Evolutionary conservation across 2,329 filamentous ascomycete species (phyloP), one percentile per base, ranked within the genome.

Genomic region (Epichloe coenophiala): DNA sequence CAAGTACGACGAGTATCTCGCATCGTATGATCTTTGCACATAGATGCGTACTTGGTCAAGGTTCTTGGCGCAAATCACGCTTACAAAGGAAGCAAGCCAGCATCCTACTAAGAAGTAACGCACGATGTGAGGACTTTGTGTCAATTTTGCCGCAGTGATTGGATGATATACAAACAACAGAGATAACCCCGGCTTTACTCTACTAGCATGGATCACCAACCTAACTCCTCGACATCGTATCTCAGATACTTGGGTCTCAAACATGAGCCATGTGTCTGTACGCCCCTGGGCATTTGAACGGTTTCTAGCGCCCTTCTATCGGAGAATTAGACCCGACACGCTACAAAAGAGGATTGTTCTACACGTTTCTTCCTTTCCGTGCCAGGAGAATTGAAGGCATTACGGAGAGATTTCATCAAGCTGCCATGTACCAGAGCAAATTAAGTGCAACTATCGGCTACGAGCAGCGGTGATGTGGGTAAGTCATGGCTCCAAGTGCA

Each of bases 251-350:
- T 21, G 21, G 31, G n/a, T 45, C 36, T 41, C 35, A 48, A 23
- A 35, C 41, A 36, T 48, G 13, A n/a, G 43, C 50, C 50, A 50
- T 50, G 47, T 47, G 47, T 31, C 44, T 42, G 52, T 53, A 46
- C 52, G 21, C 40, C 48, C 45, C 17, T 38, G 42, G 15, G 19
- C 4, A 46, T 19, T 48, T 35, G 2, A 38, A 27, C 33, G 52
- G 36, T 45, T 53, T 53, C 46, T 47, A 53, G 52, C 36, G 49
- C 38, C 23, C 45, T 53, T 53, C 52, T 39, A 40, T 51, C 51
- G 52, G 52, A 50, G 43, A 49, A 48, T 49, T 39, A 27, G 35
- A 49, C 31, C 15, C n/a, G 40, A 37, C 35, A 42, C 27, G 36
- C 47, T 11, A 35, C 45, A 7, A n/a, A 27, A 40, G 40, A 37